phyloP scores from a whole-genome alignment of 1,284 basidiomycete genomes.

The Tylopilus orsonianus region DNA sequence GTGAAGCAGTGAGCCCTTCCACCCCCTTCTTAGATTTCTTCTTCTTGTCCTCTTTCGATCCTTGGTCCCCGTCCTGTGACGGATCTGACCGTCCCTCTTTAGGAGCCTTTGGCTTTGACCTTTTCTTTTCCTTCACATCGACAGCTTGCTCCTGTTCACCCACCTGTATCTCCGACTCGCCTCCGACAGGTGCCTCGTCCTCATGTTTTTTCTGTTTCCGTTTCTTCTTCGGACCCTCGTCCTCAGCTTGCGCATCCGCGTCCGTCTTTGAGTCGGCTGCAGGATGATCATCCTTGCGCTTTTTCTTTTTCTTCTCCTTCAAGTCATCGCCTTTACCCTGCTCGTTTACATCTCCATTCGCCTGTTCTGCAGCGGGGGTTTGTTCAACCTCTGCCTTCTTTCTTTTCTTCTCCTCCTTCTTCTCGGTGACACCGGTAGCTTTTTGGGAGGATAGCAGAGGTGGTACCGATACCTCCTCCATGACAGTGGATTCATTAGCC shows the following conservation, averaged over 20 bases:
- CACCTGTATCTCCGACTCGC: background rate
- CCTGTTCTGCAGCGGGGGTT: background rate
- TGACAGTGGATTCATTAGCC: background rate
- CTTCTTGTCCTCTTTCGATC: slow-evolving; percentile 14
- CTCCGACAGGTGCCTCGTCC: background rate
- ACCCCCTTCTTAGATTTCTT: slow-evolving; percentile 6
- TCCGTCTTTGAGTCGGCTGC: background rate
- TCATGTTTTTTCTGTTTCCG: slow-evolving; percentile 15
- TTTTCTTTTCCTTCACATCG: slow-evolving; percentile 28
- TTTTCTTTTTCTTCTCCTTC: slow-evolving; percentile 27
- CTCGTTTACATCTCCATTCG: background rate
- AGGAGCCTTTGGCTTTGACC: slow-evolving; percentile 17
- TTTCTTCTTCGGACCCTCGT: background rate
- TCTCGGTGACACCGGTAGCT: slow-evolving; percentile 13
- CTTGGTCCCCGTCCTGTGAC: background rate
- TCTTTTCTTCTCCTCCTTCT: slow-evolving; percentile 33
- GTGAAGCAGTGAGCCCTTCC: background rate
- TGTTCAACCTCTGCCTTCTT: slow-evolving; percentile 15
- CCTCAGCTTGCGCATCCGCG: background rate
- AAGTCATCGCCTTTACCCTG: slow-evolving; percentile 19
- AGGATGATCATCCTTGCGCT: slow-evolving; percentile 10
- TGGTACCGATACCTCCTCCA: background rate
- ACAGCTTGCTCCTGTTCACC: slow-evolving; percentile 7
- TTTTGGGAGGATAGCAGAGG: slow-evolving; percentile 2
- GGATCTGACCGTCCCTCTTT: slow-evolving; percentile 1